Conservation (phyloP, 768 basidiomycete species). For the Chalciporus pseudorubinellus region DNA sequence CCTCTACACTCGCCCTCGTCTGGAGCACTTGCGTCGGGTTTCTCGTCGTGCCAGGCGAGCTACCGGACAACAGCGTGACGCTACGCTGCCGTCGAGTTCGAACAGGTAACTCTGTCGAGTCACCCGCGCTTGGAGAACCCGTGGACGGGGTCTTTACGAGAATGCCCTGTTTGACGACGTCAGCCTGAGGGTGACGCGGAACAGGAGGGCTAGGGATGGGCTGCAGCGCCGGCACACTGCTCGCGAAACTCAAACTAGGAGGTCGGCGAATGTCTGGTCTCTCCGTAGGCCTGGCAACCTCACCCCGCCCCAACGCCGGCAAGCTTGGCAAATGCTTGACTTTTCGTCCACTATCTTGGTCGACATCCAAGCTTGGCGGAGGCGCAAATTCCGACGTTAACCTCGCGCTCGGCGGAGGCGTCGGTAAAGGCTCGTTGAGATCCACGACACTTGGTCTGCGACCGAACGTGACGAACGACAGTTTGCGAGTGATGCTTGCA, state of each 20-base stretch:
- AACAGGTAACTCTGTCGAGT: neutral
- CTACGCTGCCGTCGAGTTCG: conserved; percentile 14
- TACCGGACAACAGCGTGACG: conserved; percentile 18
- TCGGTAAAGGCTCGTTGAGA: conserved; percentile 18
- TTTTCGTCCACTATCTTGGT: too few species aligned
- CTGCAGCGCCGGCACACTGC: neutral
- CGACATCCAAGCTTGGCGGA: conserved; percentile 10
- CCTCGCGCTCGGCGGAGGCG: conserved; percentile 15
- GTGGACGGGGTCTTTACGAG: conserved; percentile 11
- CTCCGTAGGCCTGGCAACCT: neutral
- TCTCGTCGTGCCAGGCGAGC: conserved; percentile 5
- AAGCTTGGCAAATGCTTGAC: conserved; percentile 27
- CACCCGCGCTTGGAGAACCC: neutral
- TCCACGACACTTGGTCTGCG: conserved; percentile 26
- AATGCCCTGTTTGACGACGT: conserved; percentile 7
- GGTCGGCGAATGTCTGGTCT: conserved; percentile 8
- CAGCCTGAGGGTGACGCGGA: conserved; percentile 2
- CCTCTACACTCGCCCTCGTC: neutral
- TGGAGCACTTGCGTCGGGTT: neutral
- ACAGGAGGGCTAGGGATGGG: neutral
- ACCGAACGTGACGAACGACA: conserved; percentile 29
- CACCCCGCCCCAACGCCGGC: conserved; percentile 15
- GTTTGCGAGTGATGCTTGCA: conserved; percentile 31
- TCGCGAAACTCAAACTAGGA: conserved; percentile 13
- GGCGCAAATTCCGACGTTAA: conserved; percentile 2